Conservation (phyloP, 164 flowering plant genomes). For the Berberis vulgaris region DNA sequence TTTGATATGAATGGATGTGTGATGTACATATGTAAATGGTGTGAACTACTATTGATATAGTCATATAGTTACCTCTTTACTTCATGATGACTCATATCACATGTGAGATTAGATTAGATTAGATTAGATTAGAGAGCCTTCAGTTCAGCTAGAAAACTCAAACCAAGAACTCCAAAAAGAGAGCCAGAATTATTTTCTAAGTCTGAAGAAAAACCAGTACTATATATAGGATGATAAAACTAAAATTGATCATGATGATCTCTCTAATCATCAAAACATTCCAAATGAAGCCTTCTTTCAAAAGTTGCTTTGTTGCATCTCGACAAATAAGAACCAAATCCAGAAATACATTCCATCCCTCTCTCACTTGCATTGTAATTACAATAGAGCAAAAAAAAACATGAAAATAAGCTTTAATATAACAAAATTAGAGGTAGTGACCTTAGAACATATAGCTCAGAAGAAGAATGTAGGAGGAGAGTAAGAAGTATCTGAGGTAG, state of each 20-base stretch:
- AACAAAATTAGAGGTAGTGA: constrained; percentile 1
- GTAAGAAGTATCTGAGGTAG: constrained; percentile 17
- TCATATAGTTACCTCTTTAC: too few relatives aligned
- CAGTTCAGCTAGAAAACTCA: too few relatives aligned
- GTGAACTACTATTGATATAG: too few relatives aligned
- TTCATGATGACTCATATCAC: too few relatives aligned
- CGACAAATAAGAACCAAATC: constrained; percentile 5
- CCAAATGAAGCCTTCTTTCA: constrained; percentile 11
- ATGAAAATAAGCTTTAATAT: constrained; percentile 1
- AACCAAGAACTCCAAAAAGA: too few relatives aligned
- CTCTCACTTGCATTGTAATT: constrained; percentile 10
- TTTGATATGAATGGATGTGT: too few relatives aligned
- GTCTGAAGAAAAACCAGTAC: too few relatives aligned
- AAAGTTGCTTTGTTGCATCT: constrained; percentile 7
- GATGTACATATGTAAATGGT: too few relatives aligned
- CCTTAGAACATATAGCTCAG: constrained; percentile 20
- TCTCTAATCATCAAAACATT: background rate
- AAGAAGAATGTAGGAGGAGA: constrained; percentile 16
- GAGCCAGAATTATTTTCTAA: too few relatives aligned
- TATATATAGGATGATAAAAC: background rate
- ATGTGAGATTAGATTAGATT: too few relatives aligned
- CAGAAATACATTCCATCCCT: constrained; percentile 1
- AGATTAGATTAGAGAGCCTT: too few relatives aligned
- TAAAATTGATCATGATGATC: background rate
- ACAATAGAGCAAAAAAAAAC: constrained; percentile 4